phyloP scores from a whole-genome alignment of 495 filamentous ascomycete species.

The Penicillium goetzii region DNA sequence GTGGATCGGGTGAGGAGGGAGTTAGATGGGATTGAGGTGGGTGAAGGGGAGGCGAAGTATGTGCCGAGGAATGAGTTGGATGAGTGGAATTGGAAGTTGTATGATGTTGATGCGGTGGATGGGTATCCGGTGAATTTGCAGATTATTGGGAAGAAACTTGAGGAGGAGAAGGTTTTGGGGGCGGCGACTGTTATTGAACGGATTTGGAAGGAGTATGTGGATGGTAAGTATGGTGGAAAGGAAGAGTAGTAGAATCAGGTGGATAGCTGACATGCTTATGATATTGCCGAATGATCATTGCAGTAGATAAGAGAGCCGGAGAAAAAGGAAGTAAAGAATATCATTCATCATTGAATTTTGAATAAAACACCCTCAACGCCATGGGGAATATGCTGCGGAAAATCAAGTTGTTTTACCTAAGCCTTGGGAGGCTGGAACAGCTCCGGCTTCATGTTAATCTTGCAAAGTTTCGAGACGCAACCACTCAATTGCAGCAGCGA shows the following conservation, averaged over 20 bases:
- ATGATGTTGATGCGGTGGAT: conserved; percentile 45
- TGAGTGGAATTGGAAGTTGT: conserved; percentile 53
- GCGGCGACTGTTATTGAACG: conserved; percentile 48
- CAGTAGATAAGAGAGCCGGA: background rate
- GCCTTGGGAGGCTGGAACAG: conserved; percentile 66
- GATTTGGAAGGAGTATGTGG: conserved; percentile 29
- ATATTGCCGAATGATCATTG: too few relatives aligned
- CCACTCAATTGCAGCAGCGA: conserved; percentile 91
- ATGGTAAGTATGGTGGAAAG: background rate
- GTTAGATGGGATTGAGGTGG: conserved; percentile 39
- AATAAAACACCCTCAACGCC: conserved; percentile 28
- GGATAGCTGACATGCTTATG: too few relatives aligned
- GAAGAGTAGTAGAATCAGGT: background rate
- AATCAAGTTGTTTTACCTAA: conserved; percentile 25
- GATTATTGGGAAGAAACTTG: conserved; percentile 54
- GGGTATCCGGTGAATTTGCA: conserved; percentile 56
- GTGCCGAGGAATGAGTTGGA: conserved; percentile 55
- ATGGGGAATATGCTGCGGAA: conserved; percentile 30
- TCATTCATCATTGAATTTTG: conserved; percentile 26
- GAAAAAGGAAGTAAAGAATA: conserved; percentile 13
- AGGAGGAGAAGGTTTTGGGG: conserved; percentile 59
- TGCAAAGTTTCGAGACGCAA: conserved; percentile 85
- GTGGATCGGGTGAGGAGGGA: conserved; percentile 55
- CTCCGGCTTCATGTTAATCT: conserved; percentile 91
- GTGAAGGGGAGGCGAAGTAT: conserved; percentile 45